Evolutionary conservation across 2,329 filamentous ascomycete genomes (phyloP).

Genomic region (Cadophora sp.): DNA sequence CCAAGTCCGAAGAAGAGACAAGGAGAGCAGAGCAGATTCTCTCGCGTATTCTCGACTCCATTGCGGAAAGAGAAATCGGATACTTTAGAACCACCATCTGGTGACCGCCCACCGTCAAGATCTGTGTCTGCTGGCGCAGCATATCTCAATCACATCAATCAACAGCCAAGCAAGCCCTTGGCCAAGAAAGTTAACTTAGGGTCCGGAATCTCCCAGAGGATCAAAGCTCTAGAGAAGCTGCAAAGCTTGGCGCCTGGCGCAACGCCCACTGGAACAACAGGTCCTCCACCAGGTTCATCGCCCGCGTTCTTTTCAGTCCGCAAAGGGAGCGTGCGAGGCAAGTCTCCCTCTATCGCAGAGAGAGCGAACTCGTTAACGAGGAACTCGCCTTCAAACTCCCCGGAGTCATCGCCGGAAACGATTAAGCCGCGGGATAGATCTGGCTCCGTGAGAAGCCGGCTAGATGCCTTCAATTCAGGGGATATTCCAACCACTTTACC

Average conservation of each 20-base stretch:
- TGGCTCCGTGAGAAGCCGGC: conserved; percentile 39
- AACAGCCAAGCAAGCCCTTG: conserved; percentile 56
- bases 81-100: conserved; percentile 48
- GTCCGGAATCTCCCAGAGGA: conserved; percentile 90
- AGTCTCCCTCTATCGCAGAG: conserved; percentile 47
- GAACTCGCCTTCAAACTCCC: conserved; percentile 48
- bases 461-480: conserved; percentile 36
- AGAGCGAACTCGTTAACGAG: conserved; percentile 46
- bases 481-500: conserved; percentile 34
- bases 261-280: conserved; percentile 27
- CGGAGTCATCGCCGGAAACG: conserved; percentile 56
- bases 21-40: conserved; percentile 38
- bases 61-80: conserved; percentile 42
- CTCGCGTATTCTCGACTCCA: conserved; percentile 47
- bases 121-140: conserved; percentile 58
- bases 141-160: conserved; percentile 61
- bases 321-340: conserved; percentile 48
- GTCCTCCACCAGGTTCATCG: conserved; percentile 49
- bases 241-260: conserved; percentile 54
- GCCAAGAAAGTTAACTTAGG: conserved; percentile 83
- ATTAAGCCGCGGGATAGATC: conserved; percentile 41
- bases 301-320: conserved; percentile 67
- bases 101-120: conserved; percentile 28
- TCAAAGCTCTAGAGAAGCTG: conserved; percentile 89
- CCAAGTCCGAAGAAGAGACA: conserved; percentile 44